phyloP scores from a whole-genome alignment of 2,329 filamentous ascomycete species.

The Fusarium hostae region DNA sequence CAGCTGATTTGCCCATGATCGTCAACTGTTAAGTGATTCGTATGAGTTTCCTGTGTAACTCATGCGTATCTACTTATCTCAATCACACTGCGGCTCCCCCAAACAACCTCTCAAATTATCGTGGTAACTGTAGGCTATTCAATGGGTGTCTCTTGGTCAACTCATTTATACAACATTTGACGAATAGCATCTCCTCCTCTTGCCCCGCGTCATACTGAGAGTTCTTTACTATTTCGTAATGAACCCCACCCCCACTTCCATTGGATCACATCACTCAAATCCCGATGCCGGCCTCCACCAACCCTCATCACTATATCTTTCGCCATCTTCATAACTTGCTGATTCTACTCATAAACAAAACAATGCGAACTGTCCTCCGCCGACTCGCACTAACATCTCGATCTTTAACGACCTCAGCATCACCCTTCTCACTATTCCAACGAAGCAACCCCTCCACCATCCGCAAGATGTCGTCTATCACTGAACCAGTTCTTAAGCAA shows the following conservation, averaged over 20 bases:
- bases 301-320: slow-evolving; percentile 10
- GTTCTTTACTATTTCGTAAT: slow-evolving; percentile 22
- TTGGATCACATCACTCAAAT: slow-evolving; percentile 16
- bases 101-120: background rate
- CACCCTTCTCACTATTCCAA: slow-evolving; percentile 32
- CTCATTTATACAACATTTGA: background rate
- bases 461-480: slow-evolving; percentile 51
- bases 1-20: background rate
- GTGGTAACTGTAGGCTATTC: background rate
- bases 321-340: background rate
- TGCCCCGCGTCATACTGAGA: slow-evolving; percentile 27
- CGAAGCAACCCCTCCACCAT: slow-evolving; percentile 29
- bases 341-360: slow-evolving; percentile 1
- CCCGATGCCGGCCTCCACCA: slow-evolving; percentile 18
- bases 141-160: background rate
- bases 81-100: background rate
- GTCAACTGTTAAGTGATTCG: background rate
- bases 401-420: slow-evolving; percentile 16
- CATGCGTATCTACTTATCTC: background rate
- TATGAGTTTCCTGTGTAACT: background rate
- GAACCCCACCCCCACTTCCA: slow-evolving; percentile 32
- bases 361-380: slow-evolving; percentile 35
- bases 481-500: slow-evolving; percentile 70
- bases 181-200: slow-evolving; percentile 15
- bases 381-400: slow-evolving; percentile 24